Evolutionary conservation across 2,329 filamentous ascomycete genomes (phyloP), one percentile per base, ranked within the genome.

Genomic region (Paraphoma chrysanthemicola): DNA sequence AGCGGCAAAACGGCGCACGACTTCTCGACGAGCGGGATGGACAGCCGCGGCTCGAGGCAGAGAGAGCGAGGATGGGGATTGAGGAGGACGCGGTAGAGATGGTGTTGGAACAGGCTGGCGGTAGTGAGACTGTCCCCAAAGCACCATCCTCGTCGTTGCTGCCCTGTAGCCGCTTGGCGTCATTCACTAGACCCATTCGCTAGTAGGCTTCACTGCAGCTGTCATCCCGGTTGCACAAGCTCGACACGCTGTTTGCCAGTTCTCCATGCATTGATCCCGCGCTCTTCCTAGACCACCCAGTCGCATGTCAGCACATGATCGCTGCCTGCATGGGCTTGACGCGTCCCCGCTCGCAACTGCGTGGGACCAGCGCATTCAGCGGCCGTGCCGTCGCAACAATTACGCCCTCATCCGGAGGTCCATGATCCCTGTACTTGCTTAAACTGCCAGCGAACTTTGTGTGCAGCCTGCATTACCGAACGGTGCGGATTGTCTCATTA

Each of bases 71-170:
- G 51, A 57, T 52, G 53, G 39, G 31, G 57, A 58, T 61, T 48
- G 57, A 51, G 54, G 18, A 23, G 23, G 23, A 23, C 23, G 23
- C n/a, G n/a, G n/a, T 53, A 16, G 57, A 49, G 46, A 51, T 38
- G 42, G 30, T 28, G 29, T 17, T 31, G 31, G 42, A 36, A 44
- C n/a, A 45, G 31, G 8, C n/a, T 30, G 17, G 41, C 17, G 41
- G 54, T 53, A 31, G 46, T 39, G 44, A 60, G 51, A 60, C 28
- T 60, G 59, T 56, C 57, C 56, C 59, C 44, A 60, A 42, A 53
- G 55, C 58, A 60, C 50, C 51, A 61, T 57, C 56, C 54, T 59
- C 57, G 61, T 63, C 59, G 54, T 61, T 49, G 59, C 45, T 16
- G 52, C 23, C 36, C 36, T 39, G n/a, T 45, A 16, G 28, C 44